Percentiles rank a stretch among this genome's conserved stretches.
phyloP scores from a whole-genome alignment of 352 stramenopile genomes.

The Globisporangium carolinianum region DNA sequence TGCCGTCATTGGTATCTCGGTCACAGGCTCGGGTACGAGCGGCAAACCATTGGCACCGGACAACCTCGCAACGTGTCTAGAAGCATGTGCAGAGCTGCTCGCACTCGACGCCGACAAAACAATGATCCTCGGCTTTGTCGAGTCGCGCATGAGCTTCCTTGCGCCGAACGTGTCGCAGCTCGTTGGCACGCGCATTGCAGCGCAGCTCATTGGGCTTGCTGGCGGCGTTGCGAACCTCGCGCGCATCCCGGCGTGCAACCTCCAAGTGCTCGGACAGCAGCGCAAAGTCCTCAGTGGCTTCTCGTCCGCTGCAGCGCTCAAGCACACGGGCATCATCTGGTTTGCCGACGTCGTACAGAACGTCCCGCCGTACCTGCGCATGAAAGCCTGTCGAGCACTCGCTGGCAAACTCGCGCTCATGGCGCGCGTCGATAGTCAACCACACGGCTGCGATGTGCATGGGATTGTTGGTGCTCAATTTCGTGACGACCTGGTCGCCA shows the following conservation, averaged over 20 bases:
- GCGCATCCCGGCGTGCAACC: slow-evolving; percentile 96
- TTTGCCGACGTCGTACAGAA: slow-evolving; percentile 91
- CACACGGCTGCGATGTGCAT: slow-evolving; percentile 60
- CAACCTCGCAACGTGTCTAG: slow-evolving; percentile 71
- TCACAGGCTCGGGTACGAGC: slow-evolving; percentile 89
- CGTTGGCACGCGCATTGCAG: slow-evolving; percentile 92
- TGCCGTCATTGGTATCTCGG: slow-evolving; percentile 93
- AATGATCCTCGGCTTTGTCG: slow-evolving; percentile 88
- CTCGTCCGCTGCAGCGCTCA: slow-evolving; percentile 70
- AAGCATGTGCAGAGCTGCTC: slow-evolving; percentile 83
- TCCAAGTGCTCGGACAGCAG: slow-evolving; percentile 95
- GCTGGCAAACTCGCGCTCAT: slow-evolving; percentile 89
- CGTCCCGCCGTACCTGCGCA: slow-evolving; percentile 88
- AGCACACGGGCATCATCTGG: slow-evolving; percentile 93
- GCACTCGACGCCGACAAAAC: slow-evolving; percentile 81
- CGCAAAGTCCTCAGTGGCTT: slow-evolving; percentile 90
- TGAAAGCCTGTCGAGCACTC: slow-evolving; percentile 92
- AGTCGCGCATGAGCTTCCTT: slow-evolving; percentile 89
- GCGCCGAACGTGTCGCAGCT: slow-evolving; percentile 93
- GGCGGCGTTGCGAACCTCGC: slow-evolving; percentile 92
- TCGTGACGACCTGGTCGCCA: slow-evolving; percentile 85
- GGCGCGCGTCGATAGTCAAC: slow-evolving; percentile 90
- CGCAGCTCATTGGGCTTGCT: slow-evolving; percentile 91
- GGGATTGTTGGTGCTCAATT: slow-evolving; percentile 80
- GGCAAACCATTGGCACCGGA: slow-evolving; percentile 68